These are phyloP conservation scores for Blastobotrys muscicola DNA, from an alignment of 805 yeast genomes.

Conservation along the genomic window DNA sequence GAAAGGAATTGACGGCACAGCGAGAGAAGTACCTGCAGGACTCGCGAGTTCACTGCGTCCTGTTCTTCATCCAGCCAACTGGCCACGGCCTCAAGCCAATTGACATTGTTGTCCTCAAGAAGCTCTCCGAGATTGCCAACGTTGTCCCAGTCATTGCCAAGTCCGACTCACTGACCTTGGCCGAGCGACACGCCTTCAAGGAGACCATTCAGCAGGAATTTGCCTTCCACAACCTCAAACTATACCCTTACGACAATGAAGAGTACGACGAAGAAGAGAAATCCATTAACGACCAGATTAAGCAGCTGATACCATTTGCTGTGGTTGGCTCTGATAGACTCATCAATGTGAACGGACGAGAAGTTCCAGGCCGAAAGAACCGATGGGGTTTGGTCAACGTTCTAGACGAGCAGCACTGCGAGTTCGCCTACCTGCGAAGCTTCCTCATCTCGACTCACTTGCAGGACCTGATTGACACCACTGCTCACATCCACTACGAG, in stretches of 20 bases:
- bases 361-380: constrained; percentile 82
- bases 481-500: constrained; percentile 83
- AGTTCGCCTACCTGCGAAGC: constrained; percentile 87
- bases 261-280: constrained; percentile 31
- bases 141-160: constrained; percentile 95
- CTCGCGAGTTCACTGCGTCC: constrained; percentile 86
- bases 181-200: constrained; percentile 75
- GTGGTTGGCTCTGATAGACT: constrained; percentile 83
- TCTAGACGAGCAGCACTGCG: constrained; percentile 92
- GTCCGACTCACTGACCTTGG: constrained; percentile 78
- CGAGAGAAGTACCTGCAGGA: constrained; percentile 77
- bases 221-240: constrained; percentile 51
- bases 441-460: constrained; percentile 91
- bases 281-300: constrained; percentile 24
- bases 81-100: constrained; percentile 75
- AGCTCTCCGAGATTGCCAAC: constrained; percentile 80
- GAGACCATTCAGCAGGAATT: constrained; percentile 66
- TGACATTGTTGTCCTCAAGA: constrained; percentile 74
- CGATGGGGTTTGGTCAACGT: constrained; percentile 91
- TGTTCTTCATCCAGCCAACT: constrained; percentile 85
- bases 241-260: constrained; percentile 70
- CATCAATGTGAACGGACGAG: constrained; percentile 65
- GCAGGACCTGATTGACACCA: constrained; percentile 91
- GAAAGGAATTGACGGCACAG: constrained; percentile 91
- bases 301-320: constrained; percentile 67